A percentile compares a stretch with the other conserved stretches of the same genome.
These are phyloP conservation scores for Lagenaria siceraria DNA, from an alignment of 306 rosid genomes.

Conservation along the genomic window DNA sequence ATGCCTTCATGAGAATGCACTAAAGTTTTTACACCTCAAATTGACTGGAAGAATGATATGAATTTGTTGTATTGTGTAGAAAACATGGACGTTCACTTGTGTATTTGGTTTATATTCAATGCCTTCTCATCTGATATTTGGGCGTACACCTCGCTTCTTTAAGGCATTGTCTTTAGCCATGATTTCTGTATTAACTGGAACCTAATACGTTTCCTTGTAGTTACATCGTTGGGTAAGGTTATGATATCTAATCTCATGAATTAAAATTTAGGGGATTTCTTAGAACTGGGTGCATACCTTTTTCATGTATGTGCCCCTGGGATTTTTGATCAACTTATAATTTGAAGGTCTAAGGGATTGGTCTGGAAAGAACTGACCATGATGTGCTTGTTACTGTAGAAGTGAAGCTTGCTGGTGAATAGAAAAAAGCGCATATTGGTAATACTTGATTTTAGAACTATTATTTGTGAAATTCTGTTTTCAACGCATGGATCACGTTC, in stretches of 20 bases:
- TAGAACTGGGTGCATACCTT: not conserved
- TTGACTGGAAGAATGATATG: not conserved
- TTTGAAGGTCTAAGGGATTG: slow-evolving; percentile 2
- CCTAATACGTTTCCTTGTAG: not conserved
- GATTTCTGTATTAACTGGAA: not conserved
- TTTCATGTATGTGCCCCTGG: not conserved
- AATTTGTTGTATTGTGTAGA: not conserved
- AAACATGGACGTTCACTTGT: not conserved
- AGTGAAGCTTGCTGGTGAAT: not conserved
- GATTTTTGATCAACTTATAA: not conserved
- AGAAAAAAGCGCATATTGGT: slow-evolving; percentile 5
- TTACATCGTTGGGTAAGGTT: not conserved
- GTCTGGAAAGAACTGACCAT: not conserved
- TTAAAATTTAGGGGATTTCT: not conserved
- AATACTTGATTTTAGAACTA: not conserved
- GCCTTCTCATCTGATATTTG: not conserved
- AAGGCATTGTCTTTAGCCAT: not conserved
- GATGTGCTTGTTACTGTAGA: slow-evolving; percentile 9
- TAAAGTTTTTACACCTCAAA: not conserved
- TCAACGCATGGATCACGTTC: not conserved
- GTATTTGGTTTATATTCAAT: not conserved
- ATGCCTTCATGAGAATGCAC: not conserved
- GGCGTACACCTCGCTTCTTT: not conserved
- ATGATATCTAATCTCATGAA: not conserved
- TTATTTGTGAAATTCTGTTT: not conserved